Percentiles rank a stretch among this genome's conserved stretches.
phyloP scores from a whole-genome alignment of 768 basidiomycete species.

The Phallus indusiatus region DNA sequence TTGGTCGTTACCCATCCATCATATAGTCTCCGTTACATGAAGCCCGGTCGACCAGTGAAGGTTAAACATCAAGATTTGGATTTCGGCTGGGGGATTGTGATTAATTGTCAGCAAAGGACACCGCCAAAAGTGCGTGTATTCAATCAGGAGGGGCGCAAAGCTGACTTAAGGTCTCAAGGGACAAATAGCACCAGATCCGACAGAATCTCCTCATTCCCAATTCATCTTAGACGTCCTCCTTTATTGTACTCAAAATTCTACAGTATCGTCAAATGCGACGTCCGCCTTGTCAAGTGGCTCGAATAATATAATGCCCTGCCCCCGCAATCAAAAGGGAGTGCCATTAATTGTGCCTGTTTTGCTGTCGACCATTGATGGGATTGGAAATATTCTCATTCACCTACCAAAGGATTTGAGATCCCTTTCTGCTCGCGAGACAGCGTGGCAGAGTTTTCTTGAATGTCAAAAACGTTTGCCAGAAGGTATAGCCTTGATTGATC shows the following conservation, averaged over 20 bases:
- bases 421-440: constrained; percentile 65
- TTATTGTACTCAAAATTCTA: constrained; percentile 58
- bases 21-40: constrained; percentile 90
- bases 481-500: constrained; percentile 81
- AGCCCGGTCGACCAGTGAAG: constrained; percentile 86
- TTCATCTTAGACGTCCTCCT: constrained; percentile 92
- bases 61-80: constrained; percentile 79
- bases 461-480: constrained; percentile 87
- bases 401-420: constrained; percentile 85
- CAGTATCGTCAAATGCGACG: constrained; percentile 36
- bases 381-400: constrained; percentile 79
- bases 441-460: constrained; percentile 85
- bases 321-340: constrained; percentile 59
- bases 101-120: constrained; percentile 83
- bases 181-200: constrained; percentile 49
- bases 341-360: constrained; percentile 85
- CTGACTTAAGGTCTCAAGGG: not conserved
- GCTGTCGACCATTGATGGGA: constrained; percentile 75
- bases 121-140: constrained; percentile 56
- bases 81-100: constrained; percentile 94
- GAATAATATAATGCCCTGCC: constrained; percentile 66
- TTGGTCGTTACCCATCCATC: constrained; percentile 92
- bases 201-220: constrained; percentile 76
- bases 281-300: constrained; percentile 39
- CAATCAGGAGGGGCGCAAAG: not conserved